These are phyloP conservation scores for Aspergillus luchuensis DNA, from an alignment of 2,329 filamentous ascomycete genomes.

Conservation along the genomic window DNA sequence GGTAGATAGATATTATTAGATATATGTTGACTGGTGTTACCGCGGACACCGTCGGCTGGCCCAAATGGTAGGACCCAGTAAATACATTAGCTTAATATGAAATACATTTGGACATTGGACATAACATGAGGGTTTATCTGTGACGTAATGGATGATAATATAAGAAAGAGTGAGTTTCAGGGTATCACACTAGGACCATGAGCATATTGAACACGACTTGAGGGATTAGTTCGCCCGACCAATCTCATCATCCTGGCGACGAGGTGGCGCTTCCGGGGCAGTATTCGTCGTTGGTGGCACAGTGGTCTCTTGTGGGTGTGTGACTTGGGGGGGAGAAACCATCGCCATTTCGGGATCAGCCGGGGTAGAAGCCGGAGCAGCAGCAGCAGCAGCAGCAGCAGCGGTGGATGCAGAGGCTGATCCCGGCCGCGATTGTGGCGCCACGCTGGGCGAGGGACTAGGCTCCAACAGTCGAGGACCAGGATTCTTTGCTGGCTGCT, in stretches of 20 bases:
- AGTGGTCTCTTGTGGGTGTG: not conserved
- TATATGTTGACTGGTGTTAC: no score
- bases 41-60: no score
- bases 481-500: conserved; percentile 23
- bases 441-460: conserved; percentile 7
- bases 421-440: conserved; percentile 4
- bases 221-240: not conserved
- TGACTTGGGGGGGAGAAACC: not conserved
- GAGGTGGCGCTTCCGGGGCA: not conserved
- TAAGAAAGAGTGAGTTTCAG: no score
- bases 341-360: conserved; percentile 1
- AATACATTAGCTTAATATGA: no score
- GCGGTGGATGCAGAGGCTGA: not conserved
- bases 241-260: not conserved
- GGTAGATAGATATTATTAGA: no score
- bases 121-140: no score
- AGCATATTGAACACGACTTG: no score
- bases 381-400: not conserved
- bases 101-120: no score
- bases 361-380: not conserved
- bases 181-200: no score
- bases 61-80: no score
- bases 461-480: conserved; percentile 26
- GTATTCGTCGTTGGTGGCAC: not conserved
- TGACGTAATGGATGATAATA: no score